phyloP scores from a whole-genome alignment of 2,329 filamentous ascomycete species.

The Hypomyces perniciosus region DNA sequence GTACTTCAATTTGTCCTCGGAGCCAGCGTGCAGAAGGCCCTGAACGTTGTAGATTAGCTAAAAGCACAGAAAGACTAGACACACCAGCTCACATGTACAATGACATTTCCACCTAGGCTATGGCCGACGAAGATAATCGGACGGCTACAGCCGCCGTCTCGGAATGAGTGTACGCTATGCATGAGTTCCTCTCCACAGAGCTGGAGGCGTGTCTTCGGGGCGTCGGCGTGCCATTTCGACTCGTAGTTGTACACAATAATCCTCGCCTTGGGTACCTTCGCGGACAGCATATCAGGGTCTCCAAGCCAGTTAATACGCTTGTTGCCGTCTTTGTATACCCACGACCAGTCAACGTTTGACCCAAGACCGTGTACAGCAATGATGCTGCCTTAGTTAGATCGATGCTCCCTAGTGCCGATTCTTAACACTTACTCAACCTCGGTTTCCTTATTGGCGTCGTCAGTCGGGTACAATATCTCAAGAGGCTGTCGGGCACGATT shows the following conservation, averaged over 20 bases:
- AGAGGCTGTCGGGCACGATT: too few species aligned
- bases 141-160: slow-evolving; percentile 2
- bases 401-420: too few species aligned
- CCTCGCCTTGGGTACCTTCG: neutral
- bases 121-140: slow-evolving; percentile 18
- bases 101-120: slow-evolving; percentile 18
- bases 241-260: slow-evolving; percentile 16
- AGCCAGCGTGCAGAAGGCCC: slow-evolving; percentile 15
- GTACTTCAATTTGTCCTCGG: slow-evolving; percentile 8
- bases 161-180: slow-evolving; percentile 12
- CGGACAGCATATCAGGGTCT: slow-evolving; percentile 15
- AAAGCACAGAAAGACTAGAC: neutral
- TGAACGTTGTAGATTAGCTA: neutral
- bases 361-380: slow-evolving; percentile 19
- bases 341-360: slow-evolving; percentile 18
- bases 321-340: slow-evolving; percentile 13
- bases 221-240: slow-evolving; percentile 15
- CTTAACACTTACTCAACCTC: too few species aligned
- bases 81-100: slow-evolving; percentile 12
- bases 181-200: slow-evolving; percentile 17
- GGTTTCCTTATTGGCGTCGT: too few species aligned
- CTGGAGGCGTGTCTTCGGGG: slow-evolving; percentile 16
- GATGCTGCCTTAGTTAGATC: slow-evolving; percentile 10
- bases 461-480: too few species aligned
- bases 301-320: slow-evolving; percentile 15